phyloP scores from a whole-genome alignment of 306 rosid genomes.

The Casuarina equisetifolia region DNA sequence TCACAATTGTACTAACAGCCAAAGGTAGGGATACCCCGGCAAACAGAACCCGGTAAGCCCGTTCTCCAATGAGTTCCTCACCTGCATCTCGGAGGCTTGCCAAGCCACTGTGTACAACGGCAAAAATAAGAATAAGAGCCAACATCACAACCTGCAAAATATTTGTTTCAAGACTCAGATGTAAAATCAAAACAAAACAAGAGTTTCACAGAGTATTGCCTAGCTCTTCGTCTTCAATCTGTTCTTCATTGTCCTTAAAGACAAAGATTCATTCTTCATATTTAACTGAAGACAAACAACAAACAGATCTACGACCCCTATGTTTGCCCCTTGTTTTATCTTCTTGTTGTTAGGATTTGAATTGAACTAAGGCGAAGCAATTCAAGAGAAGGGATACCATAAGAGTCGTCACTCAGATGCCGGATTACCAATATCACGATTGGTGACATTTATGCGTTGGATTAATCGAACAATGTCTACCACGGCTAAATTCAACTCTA shows the following conservation, averaged over 20 bases:
- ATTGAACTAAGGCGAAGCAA: no score
- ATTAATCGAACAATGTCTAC: background rate
- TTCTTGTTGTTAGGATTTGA: no score
- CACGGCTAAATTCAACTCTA: background rate
- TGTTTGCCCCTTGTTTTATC: no score
- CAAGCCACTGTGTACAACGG: constrained; percentile 79
- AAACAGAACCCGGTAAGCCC: constrained; percentile 91
- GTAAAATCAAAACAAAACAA: constrained; percentile 11
- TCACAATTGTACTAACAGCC: constrained; percentile 87
- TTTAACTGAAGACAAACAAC: no score
- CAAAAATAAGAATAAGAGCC: constrained; percentile 66
- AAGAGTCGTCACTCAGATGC: no score
- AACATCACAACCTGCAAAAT: constrained; percentile 80
- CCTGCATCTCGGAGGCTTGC: constrained; percentile 80
- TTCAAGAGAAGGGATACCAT: no score
- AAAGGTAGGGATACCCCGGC: constrained; percentile 86
- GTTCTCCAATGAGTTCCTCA: constrained; percentile 86
- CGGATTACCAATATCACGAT: no score
- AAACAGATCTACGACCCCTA: no score
- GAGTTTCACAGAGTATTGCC: constrained; percentile 1
- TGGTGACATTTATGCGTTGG: no score
- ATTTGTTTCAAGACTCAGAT: constrained; percentile 31
- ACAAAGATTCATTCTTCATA: no score
- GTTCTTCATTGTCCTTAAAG: no score
- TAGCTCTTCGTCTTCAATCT: no score